Base-by-base conservation (phyloP, 73 alveolate species). In the Stentor coeruleus region DNA sequence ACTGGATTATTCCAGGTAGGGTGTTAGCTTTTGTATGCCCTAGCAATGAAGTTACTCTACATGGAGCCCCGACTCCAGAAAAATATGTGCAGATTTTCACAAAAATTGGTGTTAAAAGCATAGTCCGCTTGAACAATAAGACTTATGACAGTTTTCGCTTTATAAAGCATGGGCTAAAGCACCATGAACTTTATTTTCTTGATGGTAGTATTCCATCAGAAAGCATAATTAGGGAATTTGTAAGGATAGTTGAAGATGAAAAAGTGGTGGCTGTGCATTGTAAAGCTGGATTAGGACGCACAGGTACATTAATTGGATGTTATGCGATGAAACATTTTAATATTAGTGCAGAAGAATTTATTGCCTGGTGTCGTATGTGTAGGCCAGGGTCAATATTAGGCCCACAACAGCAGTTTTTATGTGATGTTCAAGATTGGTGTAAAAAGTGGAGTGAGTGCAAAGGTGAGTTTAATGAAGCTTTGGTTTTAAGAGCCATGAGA, bases 221-320 rank as follows among this genome's bases (percentile, higher is more conserved):
- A 80, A 66, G 76, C 37, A 90, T 92, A 31, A 90, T 92, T 30
- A 57, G 76, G 14, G 66, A 83, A 14, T 92, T 92, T 75, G 42
- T 92, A 31, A 81, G 84, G 31, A 58, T 93, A 20, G 49, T 84
- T 39, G 96, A 91, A 38, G 59, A 87, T 1, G 84, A 90, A 84
- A 94, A 94, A 11, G 98, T 90, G n/a, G 83, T 91, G 28, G 98
- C 98, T 14, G 94, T 93, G 28, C 98, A 93, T 84, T 93, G 98
- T 77, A 93, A 93, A 83, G 98, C 98, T 30, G 98, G 98, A 2
- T 86, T 93, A 15, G 98, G 98, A 42, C 84, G 98, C 55, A 93
- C 98, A 33, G 98, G 98, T 0, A 93, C 98, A 33, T 82, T 93
- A 73, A 93, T 93, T 49, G 98, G 95, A 11, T 79, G 86, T 83